Conservation (phyloP, 83 land plant species). For the Diphasiastrum complanatum region DNA sequence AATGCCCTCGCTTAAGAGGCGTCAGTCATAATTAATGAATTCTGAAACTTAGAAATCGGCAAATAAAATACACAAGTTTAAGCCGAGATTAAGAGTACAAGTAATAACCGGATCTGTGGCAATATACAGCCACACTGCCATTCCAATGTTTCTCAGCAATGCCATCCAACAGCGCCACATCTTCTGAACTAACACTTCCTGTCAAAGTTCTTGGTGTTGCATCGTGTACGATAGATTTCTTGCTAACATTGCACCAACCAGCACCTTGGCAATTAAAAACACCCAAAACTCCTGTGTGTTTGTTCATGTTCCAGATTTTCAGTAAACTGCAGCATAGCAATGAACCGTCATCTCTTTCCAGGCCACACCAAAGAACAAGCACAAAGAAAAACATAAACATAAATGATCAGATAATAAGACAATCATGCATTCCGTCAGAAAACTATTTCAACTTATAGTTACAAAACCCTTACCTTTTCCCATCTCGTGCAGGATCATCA, state of each 20-base stretch:
- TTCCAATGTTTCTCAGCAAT: slow-evolving; percentile 63
- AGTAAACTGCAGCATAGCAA: slow-evolving; percentile 78
- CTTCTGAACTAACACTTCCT: slow-evolving; percentile 47
- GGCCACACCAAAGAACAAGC: too few species aligned
- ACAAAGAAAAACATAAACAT: too few species aligned
- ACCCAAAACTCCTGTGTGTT: slow-evolving; percentile 76
- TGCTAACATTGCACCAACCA: slow-evolving; percentile 68
- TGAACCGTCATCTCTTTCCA: too few species aligned
- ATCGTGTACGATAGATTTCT: slow-evolving; percentile 64
- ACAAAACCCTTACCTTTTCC: slow-evolving; percentile 39
- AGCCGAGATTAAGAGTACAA: neutral
- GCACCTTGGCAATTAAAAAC: slow-evolving; percentile 98
- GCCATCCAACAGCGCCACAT: slow-evolving; percentile 54
- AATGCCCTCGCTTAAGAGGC: neutral
- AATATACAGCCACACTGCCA: slow-evolving; percentile 57
- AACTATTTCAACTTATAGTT: too few species aligned
- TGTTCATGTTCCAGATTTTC: slow-evolving; percentile 98
- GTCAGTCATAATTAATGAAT: too few species aligned
- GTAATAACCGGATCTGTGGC: slow-evolving; percentile 41
- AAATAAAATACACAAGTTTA: neutral
- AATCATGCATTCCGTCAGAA: too few species aligned
- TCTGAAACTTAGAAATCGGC: too few species aligned
- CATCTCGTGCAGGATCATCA: slow-evolving; percentile 57
- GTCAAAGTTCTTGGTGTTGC: slow-evolving; percentile 41
- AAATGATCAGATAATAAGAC: too few species aligned